Evolutionary conservation across 345 rosid genomes (phyloP).

Genomic region (Gossypium anomalum): DNA sequence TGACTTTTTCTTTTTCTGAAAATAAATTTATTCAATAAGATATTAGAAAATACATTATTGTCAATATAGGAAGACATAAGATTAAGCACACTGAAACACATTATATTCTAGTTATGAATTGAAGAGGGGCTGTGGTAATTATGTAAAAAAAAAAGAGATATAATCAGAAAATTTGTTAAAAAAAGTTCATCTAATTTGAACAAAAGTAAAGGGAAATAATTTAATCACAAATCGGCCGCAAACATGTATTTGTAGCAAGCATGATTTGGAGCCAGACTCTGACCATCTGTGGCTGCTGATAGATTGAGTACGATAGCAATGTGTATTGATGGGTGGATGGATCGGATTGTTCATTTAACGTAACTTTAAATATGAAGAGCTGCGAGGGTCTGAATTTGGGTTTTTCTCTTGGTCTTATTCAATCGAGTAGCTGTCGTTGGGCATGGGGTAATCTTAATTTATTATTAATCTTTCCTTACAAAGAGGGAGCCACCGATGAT

Average conservation of each 20-base stretch:
- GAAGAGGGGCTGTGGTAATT: too few species aligned
- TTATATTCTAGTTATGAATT: too few species aligned
- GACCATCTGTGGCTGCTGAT: background rate
- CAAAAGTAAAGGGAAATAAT: too few species aligned
- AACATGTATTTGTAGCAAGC: background rate
- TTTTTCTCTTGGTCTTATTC: background rate
- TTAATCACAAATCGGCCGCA: too few species aligned
- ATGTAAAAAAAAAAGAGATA: too few species aligned
- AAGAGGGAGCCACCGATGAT: too few species aligned
- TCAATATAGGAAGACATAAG: too few species aligned
- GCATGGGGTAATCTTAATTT: too few species aligned
- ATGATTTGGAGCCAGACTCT: background rate
- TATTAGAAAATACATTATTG: fast-evolving
- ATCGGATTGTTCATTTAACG: background rate
- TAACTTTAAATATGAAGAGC: background rate
- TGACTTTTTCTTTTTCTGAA: background rate
- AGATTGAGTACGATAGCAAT: background rate
- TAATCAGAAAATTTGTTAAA: too few species aligned
- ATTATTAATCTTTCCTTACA: too few species aligned
- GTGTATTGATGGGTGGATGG: background rate
- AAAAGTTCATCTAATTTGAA: too few species aligned
- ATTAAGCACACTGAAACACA: fast-evolving
- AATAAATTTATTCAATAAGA: too few species aligned
- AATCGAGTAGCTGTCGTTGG: background rate
- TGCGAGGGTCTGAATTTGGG: background rate